Conservation (phyloP, 129 eudicot species). For the Glebionis coronaria region DNA sequence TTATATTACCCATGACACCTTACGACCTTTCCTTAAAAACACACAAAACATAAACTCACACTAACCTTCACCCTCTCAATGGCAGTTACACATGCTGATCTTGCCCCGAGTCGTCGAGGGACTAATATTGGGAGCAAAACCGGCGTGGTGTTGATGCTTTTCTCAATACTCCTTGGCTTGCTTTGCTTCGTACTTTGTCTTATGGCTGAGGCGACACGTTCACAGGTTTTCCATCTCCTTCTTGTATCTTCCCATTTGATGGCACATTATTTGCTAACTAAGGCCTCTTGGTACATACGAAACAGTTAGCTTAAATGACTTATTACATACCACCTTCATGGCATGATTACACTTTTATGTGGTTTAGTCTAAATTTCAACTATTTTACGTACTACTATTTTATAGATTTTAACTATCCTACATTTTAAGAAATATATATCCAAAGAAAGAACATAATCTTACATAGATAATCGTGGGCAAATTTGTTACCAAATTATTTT, state of each 20-base stretch:
- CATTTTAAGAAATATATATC: too few species aligned
- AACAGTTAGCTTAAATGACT: too few species aligned
- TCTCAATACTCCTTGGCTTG: slow-evolving; percentile 71
- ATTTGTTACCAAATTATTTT: too few species aligned
- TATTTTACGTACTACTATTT: too few species aligned
- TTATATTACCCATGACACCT: slow-evolving; percentile 9
- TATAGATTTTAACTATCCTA: too few species aligned
- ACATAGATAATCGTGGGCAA: too few species aligned
- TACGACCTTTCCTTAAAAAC: background rate
- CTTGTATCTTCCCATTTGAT: background rate
- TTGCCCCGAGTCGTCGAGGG: slow-evolving; percentile 56
- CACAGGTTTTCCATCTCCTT: slow-evolving; percentile 49
- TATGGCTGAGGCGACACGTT: slow-evolving; percentile 82
- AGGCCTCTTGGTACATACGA: too few species aligned
- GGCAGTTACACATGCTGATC: slow-evolving; percentile 93
- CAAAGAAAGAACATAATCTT: too few species aligned
- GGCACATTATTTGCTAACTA: background rate
- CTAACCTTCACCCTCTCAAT: slow-evolving; percentile 16
- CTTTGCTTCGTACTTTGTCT: slow-evolving; percentile 82
- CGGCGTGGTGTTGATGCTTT: slow-evolving; percentile 55
- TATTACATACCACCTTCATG: too few species aligned
- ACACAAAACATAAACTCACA: slow-evolving; percentile 9
- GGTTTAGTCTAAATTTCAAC: too few species aligned
- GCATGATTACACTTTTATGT: too few species aligned
- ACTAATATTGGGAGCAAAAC: slow-evolving; percentile 62